phyloP scores from a whole-genome alignment of 2,329 filamentous ascomycete genomes.

The Alternaria triticimaculans region DNA sequence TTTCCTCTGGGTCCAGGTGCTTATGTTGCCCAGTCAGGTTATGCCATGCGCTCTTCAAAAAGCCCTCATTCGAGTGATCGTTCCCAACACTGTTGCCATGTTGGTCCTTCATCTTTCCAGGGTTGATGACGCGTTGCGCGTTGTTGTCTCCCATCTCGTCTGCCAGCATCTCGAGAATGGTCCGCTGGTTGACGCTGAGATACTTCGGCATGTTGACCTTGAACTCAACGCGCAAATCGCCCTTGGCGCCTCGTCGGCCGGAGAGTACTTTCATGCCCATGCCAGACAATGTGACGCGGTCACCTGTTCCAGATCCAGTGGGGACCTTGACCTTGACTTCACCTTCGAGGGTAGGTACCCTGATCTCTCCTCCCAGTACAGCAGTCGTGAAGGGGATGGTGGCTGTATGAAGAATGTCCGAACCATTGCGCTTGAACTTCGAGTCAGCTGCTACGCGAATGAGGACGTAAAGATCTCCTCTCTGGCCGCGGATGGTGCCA shows the following conservation, averaged over 20 bases:
- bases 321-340: constrained; percentile 89
- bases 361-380: constrained; percentile 86
- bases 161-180: constrained; percentile 91
- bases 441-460: constrained; percentile 88
- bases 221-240: constrained; percentile 93
- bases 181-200: constrained; percentile 86
- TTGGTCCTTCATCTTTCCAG: constrained; percentile 58
- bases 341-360: constrained; percentile 87
- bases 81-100: constrained; percentile 18
- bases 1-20: constrained; percentile 26
- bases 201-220: constrained; percentile 96
- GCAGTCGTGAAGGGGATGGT: constrained; percentile 92
- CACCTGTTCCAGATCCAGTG: constrained; percentile 90
- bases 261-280: constrained; percentile 92
- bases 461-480: constrained; percentile 89
- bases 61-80: constrained; percentile 80
- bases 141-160: constrained; percentile 95
- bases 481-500: constrained; percentile 66
- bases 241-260: constrained; percentile 65
- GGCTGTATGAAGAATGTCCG: constrained; percentile 92
- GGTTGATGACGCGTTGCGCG: constrained; percentile 90
- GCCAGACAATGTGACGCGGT: constrained; percentile 84
- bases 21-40: constrained; percentile 77
- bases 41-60: constrained; percentile 93
- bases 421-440: constrained; percentile 85